A percentile compares a stretch with the other conserved stretches of the same genome.
Conservation (phyloP, 208 protist genomes). For the Naegleria gruberi region DNA sequence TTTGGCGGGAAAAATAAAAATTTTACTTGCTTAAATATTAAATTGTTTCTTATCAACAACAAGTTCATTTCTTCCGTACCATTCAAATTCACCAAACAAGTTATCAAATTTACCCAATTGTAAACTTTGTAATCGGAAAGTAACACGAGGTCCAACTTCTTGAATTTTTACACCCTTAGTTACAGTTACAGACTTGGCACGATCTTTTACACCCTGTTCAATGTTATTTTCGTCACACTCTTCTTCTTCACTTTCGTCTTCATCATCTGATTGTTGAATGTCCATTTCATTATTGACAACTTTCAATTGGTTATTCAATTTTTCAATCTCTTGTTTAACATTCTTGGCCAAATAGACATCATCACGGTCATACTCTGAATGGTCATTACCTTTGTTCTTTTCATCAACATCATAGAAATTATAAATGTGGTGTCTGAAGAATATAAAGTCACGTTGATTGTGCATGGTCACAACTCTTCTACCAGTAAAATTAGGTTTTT, state of each 20-base stretch:
- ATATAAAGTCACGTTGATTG: conserved; percentile 86
- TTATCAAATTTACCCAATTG: conserved; percentile 78
- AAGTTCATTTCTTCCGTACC: conserved; percentile 71
- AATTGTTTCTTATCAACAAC: not conserved
- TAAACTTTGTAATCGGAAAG: conserved; percentile 62
- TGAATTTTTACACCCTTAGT: conserved; percentile 57
- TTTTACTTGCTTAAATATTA: not conserved
- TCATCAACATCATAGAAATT: conserved; percentile 73
- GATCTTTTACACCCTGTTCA: not conserved
- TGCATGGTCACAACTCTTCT: conserved; percentile 79
- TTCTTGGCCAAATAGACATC: not conserved
- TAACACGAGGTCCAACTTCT: conserved; percentile 82
- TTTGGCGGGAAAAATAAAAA: no score
- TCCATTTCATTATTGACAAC: not conserved
- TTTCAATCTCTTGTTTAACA: not conserved
- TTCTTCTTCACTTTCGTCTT: not conserved
- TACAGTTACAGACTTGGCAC: not conserved
- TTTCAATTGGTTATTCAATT: not conserved
- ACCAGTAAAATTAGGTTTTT: conserved; percentile 69
- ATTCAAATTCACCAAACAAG: conserved; percentile 84
- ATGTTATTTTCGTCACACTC: not conserved
- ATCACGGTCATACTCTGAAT: not conserved
- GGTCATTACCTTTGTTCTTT: not conserved
- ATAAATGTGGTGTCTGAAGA: conserved; percentile 78
- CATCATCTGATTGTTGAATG: not conserved